phyloP scores from a whole-genome alignment of 2,329 filamentous ascomycete species.

The Phialophora chinensis region DNA sequence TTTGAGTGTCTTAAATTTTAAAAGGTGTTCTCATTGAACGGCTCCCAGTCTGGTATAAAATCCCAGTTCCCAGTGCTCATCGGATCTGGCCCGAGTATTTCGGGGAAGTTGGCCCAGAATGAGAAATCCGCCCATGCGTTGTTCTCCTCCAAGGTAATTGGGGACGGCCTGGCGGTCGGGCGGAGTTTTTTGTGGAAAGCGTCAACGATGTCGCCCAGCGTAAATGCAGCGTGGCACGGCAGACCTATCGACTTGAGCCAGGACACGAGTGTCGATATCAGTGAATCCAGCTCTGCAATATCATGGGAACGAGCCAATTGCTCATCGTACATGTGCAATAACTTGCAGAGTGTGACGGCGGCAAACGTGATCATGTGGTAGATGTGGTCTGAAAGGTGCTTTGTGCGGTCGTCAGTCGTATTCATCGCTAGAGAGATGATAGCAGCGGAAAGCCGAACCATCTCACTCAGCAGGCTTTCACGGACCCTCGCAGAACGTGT shows the following conservation, averaged over 20 bases:
- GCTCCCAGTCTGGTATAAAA: constrained; percentile 42
- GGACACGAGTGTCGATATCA: constrained; percentile 46
- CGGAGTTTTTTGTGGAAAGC: constrained; percentile 47
- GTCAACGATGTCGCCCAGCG: constrained; percentile 49
- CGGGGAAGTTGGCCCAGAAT: constrained; percentile 43
- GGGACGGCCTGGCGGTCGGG: constrained; percentile 30
- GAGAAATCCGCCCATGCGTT: constrained; percentile 12
- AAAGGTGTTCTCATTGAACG: constrained; percentile 6
- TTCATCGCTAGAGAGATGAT: constrained; percentile 53
- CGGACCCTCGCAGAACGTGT: constrained; percentile 44
- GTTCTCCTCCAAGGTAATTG: constrained; percentile 2
- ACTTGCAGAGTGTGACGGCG: constrained; percentile 47
- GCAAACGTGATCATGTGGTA: constrained; percentile 57
- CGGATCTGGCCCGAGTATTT: constrained; percentile 44
- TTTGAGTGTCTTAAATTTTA: not conserved
- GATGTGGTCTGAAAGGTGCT: constrained; percentile 55
- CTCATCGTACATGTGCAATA: constrained; percentile 48
- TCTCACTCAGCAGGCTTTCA: constrained; percentile 49
- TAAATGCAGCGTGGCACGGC: constrained; percentile 51
- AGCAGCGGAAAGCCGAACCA: constrained; percentile 49
- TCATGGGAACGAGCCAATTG: constrained; percentile 44
- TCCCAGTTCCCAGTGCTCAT: constrained; percentile 42
- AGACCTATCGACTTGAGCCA: constrained; percentile 53
- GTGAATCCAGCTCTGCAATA: constrained; percentile 44
- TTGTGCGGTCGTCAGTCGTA: constrained; percentile 52